A percentile compares a stretch with the other conserved stretches of the same genome.
These are phyloP conservation scores for Stagonosporopsis cucurbitacearum DNA, from an alignment of 2,329 filamentous ascomycete species.

Conservation along the genomic window DNA sequence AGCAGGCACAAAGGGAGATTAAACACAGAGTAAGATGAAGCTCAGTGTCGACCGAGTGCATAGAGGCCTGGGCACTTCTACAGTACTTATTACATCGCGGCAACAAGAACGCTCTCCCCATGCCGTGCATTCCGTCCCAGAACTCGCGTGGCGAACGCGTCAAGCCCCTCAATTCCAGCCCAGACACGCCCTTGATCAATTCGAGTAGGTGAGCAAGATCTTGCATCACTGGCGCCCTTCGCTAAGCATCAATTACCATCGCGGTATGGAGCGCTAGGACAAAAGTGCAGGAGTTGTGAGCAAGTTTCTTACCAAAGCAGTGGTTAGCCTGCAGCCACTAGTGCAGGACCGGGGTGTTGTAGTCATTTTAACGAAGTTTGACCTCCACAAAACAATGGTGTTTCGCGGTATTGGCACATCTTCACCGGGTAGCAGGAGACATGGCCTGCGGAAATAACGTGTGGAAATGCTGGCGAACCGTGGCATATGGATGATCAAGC, in stretches of 20 bases:
- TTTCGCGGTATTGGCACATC: not conserved
- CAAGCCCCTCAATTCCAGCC: conserved; percentile 24
- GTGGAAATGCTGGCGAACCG: not conserved
- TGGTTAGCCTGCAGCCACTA: conserved; percentile 26
- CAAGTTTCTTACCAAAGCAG: conserved; percentile 42
- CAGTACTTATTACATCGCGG: conserved; percentile 39
- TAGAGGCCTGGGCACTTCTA: conserved; percentile 22
- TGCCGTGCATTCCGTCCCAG: conserved; percentile 37
- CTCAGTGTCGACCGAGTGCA: conserved; percentile 1
- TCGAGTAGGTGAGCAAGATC: conserved; percentile 31
- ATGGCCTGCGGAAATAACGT: conserved; percentile 2
- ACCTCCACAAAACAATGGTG: not conserved
- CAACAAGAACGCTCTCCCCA: conserved; percentile 22
- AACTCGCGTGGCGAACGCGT: conserved; percentile 32
- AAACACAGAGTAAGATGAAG: conserved; percentile 4
- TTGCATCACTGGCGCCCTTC: conserved; percentile 26
- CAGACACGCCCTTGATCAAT: conserved; percentile 21
- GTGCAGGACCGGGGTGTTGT: conserved; percentile 23
- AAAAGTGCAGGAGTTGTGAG: conserved; percentile 32
- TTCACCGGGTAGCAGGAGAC: conserved; percentile 10
- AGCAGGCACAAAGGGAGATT: not conserved
- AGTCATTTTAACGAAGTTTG: conserved; percentile 17
- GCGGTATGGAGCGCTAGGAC: conserved; percentile 15
- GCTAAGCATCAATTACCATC: conserved; percentile 20
- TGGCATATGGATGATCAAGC: conserved; percentile 21